A percentile compares a stretch with the other conserved stretches of the same genome.
These are phyloP conservation scores for Neurospora discreta DNA, from an alignment of 495 filamentous ascomycete species.

Conservation along the genomic window DNA sequence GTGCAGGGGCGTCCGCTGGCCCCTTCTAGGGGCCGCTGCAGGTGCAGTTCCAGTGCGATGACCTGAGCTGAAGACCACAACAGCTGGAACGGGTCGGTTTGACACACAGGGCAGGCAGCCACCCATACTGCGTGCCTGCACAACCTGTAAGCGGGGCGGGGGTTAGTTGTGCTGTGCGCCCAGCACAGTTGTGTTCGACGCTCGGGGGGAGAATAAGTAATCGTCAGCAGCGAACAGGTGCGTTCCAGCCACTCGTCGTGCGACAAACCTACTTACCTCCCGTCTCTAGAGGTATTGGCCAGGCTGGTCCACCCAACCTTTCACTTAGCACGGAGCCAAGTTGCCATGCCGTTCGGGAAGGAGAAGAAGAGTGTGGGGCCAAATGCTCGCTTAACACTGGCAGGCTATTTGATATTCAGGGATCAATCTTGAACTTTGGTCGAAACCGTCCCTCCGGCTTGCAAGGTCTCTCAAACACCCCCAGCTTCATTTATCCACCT, in stretches of 20 bases:
- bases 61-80: background rate
- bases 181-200: background rate
- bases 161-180: background rate
- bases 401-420: background rate
- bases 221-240: background rate
- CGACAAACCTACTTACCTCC: too few species aligned
- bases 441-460: background rate
- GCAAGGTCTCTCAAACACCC: background rate
- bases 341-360: background rate
- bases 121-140: background rate
- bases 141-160: background rate
- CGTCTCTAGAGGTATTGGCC: too few species aligned
- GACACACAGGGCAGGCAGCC: background rate
- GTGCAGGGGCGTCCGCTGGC: background rate
- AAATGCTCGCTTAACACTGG: background rate
- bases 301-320: background rate
- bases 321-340: background rate
- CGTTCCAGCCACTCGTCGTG: background rate
- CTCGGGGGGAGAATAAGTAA: background rate
- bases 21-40: background rate
- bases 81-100: background rate
- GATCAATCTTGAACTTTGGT: background rate
- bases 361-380: background rate
- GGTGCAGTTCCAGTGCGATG: background rate
- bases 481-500: background rate